Base-by-base conservation (phyloP, 139 green algal genomes). In the Chlorella sp. region DNA sequence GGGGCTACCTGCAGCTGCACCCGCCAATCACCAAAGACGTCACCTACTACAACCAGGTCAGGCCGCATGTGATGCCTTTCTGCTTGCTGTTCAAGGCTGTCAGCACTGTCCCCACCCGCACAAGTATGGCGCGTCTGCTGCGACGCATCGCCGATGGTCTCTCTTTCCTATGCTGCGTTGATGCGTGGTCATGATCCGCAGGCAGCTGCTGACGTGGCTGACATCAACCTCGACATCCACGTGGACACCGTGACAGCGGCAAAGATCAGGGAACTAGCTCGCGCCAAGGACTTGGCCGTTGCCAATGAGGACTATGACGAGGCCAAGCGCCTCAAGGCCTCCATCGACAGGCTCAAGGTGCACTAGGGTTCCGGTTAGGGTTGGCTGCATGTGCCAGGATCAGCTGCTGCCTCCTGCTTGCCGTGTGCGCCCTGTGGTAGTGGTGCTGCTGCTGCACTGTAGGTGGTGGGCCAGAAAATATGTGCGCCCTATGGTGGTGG, bases 251-350 rank as follows among this genome's bases (percentile, higher is more conserved):
- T 84, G 2, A 94, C 90, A 24, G 87, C 89, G 17, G 70, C 36
- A 31, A 86, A 86, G 60, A 88, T 93, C 49, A 70, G 71, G 14
- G 81, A 92, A 49, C 77, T 96, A 29, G 67, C 82, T 49, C 35
- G 67, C 27, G 69, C 69, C 31, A 98, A 98, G 78, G 84, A 89
- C 33, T 61, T 72, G 29, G 93, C 93, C 24, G 90, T 97, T 31
- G 85, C 74, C 26, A 55, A 75, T 3, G 94, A 98, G 83, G 93
- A 97, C 76, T 98, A 98, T 75, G 94, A 98, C 76, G 91, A 95
- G 68, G 94, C 94, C 14, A 98, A 98, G 80, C 80, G 86, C 17
- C 76, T 98, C 24, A 89, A 89, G 65, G 81, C 76, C 29, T 77
- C 62, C 74, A 90, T 95, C 31, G 85, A 90, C 29, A 69, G 80